Conservation (phyloP, 2,329 filamentous ascomycete species). For the Xylaria sp. region DNA sequence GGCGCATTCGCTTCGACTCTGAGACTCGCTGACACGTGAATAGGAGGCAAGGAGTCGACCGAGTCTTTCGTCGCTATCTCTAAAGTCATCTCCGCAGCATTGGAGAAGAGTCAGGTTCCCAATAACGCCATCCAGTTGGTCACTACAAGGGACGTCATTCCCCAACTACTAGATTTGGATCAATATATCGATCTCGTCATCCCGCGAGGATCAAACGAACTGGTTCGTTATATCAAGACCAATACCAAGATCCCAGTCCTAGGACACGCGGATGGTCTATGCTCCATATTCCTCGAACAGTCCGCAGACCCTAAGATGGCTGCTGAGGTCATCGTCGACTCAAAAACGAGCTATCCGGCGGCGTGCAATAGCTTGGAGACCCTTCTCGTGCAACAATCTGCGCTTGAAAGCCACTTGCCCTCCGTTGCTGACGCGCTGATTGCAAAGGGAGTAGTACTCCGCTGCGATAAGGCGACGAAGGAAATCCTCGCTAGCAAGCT, state of each 20-base stretch:
- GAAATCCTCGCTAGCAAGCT: slow-evolving; percentile 61
- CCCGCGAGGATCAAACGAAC: slow-evolving; percentile 86
- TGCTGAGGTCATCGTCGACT: slow-evolving; percentile 79
- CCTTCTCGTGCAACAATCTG: slow-evolving; percentile 78
- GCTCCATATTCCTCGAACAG: slow-evolving; percentile 80
- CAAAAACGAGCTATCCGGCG: slow-evolving; percentile 92
- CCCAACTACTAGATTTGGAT: slow-evolving; percentile 84
- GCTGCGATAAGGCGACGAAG: slow-evolving; percentile 76
- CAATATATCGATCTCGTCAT: slow-evolving; percentile 93
- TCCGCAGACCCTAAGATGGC: slow-evolving; percentile 77
- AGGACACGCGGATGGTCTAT: slow-evolving; percentile 94
- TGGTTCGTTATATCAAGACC: slow-evolving; percentile 87
- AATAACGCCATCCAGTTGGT: slow-evolving; percentile 91
- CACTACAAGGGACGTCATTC: slow-evolving; percentile 87
- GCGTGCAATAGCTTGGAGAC: slow-evolving; percentile 97
- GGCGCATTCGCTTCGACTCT: background rate
- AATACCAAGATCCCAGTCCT: slow-evolving; percentile 94
- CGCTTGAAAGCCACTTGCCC: slow-evolving; percentile 71
- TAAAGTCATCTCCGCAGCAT: slow-evolving; percentile 77
- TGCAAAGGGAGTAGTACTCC: slow-evolving; percentile 77
- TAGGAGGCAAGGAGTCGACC: slow-evolving; percentile 90
- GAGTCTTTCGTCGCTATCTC: slow-evolving; percentile 95
- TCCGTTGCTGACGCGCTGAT: slow-evolving; percentile 75
- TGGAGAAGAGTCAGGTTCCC: slow-evolving; percentile 76
- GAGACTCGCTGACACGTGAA: background rate